These are phyloP conservation scores for Eucalyptus polybractea DNA, from an alignment of 345 rosid species.

Conservation along the genomic window DNA sequence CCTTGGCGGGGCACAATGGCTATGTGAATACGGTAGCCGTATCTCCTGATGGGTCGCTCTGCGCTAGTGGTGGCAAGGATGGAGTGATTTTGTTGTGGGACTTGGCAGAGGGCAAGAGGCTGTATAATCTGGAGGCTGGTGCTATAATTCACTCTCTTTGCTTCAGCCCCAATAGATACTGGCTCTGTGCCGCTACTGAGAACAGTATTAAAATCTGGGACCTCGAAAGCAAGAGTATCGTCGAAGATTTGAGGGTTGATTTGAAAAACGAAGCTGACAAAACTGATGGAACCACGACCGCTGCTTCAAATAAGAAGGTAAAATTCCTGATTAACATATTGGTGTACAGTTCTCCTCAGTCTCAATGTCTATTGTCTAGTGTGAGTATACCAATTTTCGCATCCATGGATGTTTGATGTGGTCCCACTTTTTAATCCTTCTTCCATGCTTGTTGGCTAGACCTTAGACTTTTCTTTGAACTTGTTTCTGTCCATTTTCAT, in stretches of 20 bases:
- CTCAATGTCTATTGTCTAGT: constrained; percentile 6
- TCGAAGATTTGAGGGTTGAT: constrained; percentile 95
- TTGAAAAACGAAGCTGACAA: constrained; percentile 93
- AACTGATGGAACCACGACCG: constrained; percentile 37
- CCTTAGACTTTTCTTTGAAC: background rate
- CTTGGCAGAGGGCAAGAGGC: constrained; percentile 67
- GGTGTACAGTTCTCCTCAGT: background rate
- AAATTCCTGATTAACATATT: background rate
- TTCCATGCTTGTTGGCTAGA: background rate
- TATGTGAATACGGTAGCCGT: constrained; percentile 74
- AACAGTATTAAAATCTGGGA: constrained; percentile 97
- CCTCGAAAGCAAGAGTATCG: constrained; percentile 89
- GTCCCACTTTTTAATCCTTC: background rate
- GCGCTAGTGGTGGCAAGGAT: constrained; percentile 79
- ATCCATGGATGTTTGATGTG: constrained; percentile 9
- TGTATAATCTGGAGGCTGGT: constrained; percentile 64
- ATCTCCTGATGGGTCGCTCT: constrained; percentile 68
- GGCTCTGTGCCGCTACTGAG: constrained; percentile 97
- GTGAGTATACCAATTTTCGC: background rate
- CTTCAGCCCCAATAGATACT: constrained; percentile 97
- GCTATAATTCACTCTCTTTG: constrained; percentile 70
- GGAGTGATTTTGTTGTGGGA: constrained; percentile 70
- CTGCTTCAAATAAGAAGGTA: constrained; percentile 61
- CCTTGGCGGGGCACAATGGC: constrained; percentile 51
- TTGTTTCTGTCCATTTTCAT: background rate